Evolutionary conservation across 345 rosid genomes (phyloP), one percentile per base, ranked within the genome.

Genomic region (Anacardium occidentale): DNA sequence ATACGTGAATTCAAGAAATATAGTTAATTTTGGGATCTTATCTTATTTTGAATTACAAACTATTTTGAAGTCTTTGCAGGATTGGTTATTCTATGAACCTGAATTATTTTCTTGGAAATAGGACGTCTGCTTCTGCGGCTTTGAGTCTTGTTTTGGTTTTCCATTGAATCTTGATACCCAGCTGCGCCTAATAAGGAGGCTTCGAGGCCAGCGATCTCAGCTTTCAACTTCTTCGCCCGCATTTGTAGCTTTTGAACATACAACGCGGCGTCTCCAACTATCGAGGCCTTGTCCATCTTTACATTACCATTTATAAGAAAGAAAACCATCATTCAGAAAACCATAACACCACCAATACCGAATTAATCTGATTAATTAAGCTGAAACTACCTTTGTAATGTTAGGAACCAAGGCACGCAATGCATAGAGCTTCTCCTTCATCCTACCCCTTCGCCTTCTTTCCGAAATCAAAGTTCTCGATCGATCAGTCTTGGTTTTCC

Each of bases 231-330:
- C 80, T 78, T 85, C 17, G 91, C 93, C 75, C 85, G 84, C 78
- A 67, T 75, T 66, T 94, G 94, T 62, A 94, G 74, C 24, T 90
- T 89, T 86, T 91, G 94, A 63, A 90, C 86, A 74, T 91, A 86
- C 48, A 77, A 63, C 40, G 87, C 91, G 0, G 97, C 94, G 64
- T 91, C 98, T 73, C 96, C 97, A 20, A 90, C 84, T 12, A 94
- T 90, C 2, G 97, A 91, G n/a, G 96, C 96, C 85, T 94, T 91
- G 66, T 94, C 98, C 98, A 94, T 94, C 97, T 94, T 77, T 60
- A 42, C 42, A 70, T 59, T 15, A 20, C 15, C 24, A 18, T 20
- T 47, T 21, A 12, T 7, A 37, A 37, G 42, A 37, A 37, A 37
- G 42, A 37, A 37, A 37, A 37, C 9, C 7, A 15, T 14, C 15